Evolutionary conservation across 2,329 filamentous ascomycete species (phyloP), one percentile per base, ranked within the genome.

Genomic region (Ophiostoma ips): DNA sequence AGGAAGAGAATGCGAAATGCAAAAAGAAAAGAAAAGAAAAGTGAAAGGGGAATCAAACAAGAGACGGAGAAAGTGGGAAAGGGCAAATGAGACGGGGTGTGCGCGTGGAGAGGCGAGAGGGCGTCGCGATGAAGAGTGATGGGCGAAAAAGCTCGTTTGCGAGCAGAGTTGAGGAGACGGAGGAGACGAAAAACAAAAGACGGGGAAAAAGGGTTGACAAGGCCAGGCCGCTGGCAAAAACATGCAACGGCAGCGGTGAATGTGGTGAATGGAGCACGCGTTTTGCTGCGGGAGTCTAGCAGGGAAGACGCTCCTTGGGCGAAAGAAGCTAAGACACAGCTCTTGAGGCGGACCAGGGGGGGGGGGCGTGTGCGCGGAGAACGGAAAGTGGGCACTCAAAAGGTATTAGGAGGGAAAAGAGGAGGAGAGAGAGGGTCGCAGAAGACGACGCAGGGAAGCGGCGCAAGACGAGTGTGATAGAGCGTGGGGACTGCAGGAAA

Each of bases 161-260:
- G 24, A 31, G 21, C 6, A n/a, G 38, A n/a, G 21, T 28, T 7
- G 38, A 43, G 40, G 38, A 41, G 38, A 28, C n/a, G 38, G 19
- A 24, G 38, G 38, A 41, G 37, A 18, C 37, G 12, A 35, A n/a
- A 35, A 35, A 28, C 24, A 28, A 28, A 8, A 28, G 5, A 28
- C 24, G 8, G 24, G 33, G 15, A 10, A 10, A 21, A 19, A 11
- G 18, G 21, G 21, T n/a, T 15, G 38, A 28, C 38, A 28, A 28
- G 38, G 21, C 24, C 24, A n/a, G n/a, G 31, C 31, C 9, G 31
- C 31, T 9, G 31, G 15, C 12, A 35, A 16, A 43, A 43, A 43
- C 40, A 43, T 30, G 40, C 40, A 43, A 30, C 40, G 12, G 40
- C 40, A 24, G 40, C 40, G 40, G 40, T 43, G 40, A 43, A 43